These are phyloP conservation scores for Diaporthe citrichinensis DNA, from an alignment of 2,329 filamentous ascomycete species.

Conservation along the genomic window DNA sequence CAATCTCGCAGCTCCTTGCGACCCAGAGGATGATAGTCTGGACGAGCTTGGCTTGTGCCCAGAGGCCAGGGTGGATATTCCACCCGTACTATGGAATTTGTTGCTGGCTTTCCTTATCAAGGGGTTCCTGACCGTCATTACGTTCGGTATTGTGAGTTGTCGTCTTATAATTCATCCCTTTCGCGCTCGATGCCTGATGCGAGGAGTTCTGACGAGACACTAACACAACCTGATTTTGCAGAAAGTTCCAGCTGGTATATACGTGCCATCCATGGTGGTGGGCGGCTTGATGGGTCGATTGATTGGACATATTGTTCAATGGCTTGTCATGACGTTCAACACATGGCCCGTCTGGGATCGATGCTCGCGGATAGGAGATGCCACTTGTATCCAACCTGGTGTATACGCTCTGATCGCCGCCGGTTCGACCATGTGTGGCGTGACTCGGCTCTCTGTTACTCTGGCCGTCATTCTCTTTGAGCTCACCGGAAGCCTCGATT, in stretches of 20 bases:
- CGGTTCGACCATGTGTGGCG: conserved; percentile 97
- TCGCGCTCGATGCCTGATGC: background rate
- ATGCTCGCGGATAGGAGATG: conserved; percentile 79
- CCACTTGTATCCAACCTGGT: conserved; percentile 93
- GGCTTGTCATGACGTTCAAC: conserved; percentile 81
- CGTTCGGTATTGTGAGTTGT: conserved; percentile 83
- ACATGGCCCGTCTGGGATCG: conserved; percentile 79
- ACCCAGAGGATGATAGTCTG: conserved; percentile 74
- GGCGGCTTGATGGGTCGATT: conserved; percentile 92
- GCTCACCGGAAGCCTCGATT: conserved; percentile 92
- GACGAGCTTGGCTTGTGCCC: conserved; percentile 84
- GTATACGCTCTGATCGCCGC: conserved; percentile 96
- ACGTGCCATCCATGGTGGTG: conserved; percentile 98
- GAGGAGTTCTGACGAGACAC: background rate
- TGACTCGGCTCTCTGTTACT: conserved; percentile 93
- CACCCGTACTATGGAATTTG: conserved; percentile 79
- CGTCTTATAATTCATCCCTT: too few species aligned
- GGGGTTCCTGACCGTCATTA: conserved; percentile 87
- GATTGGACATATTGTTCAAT: conserved; percentile 88
- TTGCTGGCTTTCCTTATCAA: conserved; percentile 90
- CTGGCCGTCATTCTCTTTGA: conserved; percentile 96
- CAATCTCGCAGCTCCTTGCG: conserved; percentile 91
- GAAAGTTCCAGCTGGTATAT: conserved; percentile 97
- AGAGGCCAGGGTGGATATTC: conserved; percentile 79
- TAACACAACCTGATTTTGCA: conserved; percentile 46